phyloP scores from a whole-genome alignment of 2,329 filamentous ascomycete species.

The Rutstroemia sp. region DNA sequence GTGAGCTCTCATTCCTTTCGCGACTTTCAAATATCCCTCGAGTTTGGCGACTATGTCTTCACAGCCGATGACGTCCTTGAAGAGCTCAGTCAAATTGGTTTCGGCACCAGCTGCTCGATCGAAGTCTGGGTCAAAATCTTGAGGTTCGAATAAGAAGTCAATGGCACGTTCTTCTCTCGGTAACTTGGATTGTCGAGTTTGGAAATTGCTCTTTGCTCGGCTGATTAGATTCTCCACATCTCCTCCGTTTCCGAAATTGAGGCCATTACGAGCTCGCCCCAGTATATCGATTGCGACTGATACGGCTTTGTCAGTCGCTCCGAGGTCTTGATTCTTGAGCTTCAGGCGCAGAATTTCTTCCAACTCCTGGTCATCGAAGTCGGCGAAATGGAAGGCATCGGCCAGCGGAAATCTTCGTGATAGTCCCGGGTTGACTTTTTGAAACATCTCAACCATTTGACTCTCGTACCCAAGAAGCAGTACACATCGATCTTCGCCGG shows the following conservation, averaged over 20 bases:
- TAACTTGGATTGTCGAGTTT: conserved; percentile 18
- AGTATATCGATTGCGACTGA: conserved; percentile 53
- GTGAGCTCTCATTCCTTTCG: conserved; percentile 36
- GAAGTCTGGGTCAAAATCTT: conserved; percentile 48
- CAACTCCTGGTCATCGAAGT: conserved; percentile 55
- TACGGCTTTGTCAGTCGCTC: conserved; percentile 43
- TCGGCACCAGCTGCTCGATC: conserved; percentile 36
- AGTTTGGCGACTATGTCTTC: conserved; percentile 42
- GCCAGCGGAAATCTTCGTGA: conserved; percentile 56
- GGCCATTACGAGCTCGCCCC: conserved; percentile 50
- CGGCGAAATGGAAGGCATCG: conserved; percentile 60
- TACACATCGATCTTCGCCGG: conserved; percentile 66
- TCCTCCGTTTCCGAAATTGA: conserved; percentile 65
- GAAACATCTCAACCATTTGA: conserved; percentile 65
- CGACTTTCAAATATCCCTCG: conserved; percentile 40
- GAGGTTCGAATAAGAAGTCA: conserved; percentile 23
- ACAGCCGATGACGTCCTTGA: conserved; percentile 44
- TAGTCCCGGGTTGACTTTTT: conserved; percentile 66
- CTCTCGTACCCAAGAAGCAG: conserved; percentile 64
- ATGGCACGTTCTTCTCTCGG: conserved; percentile 10
- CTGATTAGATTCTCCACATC: conserved; percentile 65
- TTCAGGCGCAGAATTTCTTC: conserved; percentile 55
- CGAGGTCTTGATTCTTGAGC: conserved; percentile 47
- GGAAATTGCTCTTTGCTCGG: conserved; percentile 37
- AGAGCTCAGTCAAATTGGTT: conserved; percentile 38